A percentile compares a stretch with the other conserved stretches of the same genome.
Evolutionary conservation across 305 asterid species (phyloP).

Genomic region (Fraxinus baroniana): DNA sequence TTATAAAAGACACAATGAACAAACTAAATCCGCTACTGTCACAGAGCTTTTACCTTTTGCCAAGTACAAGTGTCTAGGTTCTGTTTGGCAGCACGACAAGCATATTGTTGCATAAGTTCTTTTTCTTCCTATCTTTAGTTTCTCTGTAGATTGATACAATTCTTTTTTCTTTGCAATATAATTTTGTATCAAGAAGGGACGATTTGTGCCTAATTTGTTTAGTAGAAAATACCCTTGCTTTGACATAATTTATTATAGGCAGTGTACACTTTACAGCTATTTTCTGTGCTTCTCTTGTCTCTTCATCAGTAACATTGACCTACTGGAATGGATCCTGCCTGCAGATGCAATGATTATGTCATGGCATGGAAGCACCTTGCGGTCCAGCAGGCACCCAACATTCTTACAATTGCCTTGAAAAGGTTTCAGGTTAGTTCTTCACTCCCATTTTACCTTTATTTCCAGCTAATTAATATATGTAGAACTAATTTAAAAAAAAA

Average conservation of each 20-base stretch:
- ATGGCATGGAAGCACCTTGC: slow-evolving; percentile 92
- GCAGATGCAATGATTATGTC: slow-evolving; percentile 96
- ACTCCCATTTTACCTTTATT: slow-evolving; percentile 15
- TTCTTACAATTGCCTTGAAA: slow-evolving; percentile 94
- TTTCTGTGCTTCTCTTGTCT: neutral
- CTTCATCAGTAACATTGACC: slow-evolving; percentile 14
- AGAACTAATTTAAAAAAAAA: neutral
- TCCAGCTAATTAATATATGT: slow-evolving; percentile 7
- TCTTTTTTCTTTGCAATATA: neutral
- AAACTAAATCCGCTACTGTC: neutral
- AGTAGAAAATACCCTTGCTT: neutral
- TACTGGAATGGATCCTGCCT: slow-evolving; percentile 30
- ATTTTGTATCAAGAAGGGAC: neutral
- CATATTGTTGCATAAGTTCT: neutral
- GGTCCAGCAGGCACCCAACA: slow-evolving; percentile 72
- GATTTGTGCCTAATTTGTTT: neutral
- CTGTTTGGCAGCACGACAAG: neutral
- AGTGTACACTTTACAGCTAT: neutral
- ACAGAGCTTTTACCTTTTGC: neutral
- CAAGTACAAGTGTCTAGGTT: neutral
- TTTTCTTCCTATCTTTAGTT: neutral
- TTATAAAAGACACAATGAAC: neutral
- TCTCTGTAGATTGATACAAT: neutral
- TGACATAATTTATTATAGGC: neutral
- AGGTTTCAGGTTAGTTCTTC: slow-evolving; percentile 78